These are phyloP conservation scores for Talaromyces sp. DNA, from an alignment of 2,329 filamentous ascomycete genomes.

Conservation along the genomic window DNA sequence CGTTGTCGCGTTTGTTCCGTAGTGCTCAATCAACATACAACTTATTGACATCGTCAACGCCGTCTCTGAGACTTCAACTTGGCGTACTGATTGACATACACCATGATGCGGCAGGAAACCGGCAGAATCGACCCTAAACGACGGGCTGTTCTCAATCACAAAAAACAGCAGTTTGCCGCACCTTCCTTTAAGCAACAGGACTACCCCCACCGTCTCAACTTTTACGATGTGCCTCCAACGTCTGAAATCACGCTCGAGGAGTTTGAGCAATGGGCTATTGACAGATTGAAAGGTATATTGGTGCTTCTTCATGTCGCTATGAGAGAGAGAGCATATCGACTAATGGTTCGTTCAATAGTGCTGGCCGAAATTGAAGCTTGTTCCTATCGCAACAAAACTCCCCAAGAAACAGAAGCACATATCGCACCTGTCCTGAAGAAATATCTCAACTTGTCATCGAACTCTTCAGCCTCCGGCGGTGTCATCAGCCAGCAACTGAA, in stretches of 20 bases:
- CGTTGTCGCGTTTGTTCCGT: conserved; percentile 7
- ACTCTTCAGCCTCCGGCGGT: conserved; percentile 59
- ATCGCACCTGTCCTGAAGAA: conserved; percentile 86
- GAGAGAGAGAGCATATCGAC: conserved; percentile 6
- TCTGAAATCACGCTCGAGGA: conserved; percentile 94
- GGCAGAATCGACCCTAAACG: conserved; percentile 61
- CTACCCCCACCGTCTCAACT: conserved; percentile 85
- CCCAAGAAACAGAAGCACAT: conserved; percentile 75
- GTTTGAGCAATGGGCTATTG: conserved; percentile 98
- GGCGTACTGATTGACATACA: conserved; percentile 14
- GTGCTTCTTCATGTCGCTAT: not conserved
- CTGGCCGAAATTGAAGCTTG: conserved; percentile 71
- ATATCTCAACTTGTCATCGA: conserved; percentile 74
- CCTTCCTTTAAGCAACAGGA: conserved; percentile 71
- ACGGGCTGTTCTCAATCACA: conserved; percentile 70
- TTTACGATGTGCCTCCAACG: conserved; percentile 83
- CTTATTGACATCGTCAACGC: not conserved
- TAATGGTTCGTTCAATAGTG: conserved; percentile 25
- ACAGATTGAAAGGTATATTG: conserved; percentile 71
- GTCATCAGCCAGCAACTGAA: conserved; percentile 53
- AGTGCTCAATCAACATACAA: not conserved
- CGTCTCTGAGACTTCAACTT: not conserved
- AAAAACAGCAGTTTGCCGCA: conserved; percentile 81
- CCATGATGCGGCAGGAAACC: conserved; percentile 45
- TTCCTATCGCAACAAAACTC: conserved; percentile 84